phyloP scores from a whole-genome alignment of 805 yeast species.

The Candida vartiovaarae region DNA sequence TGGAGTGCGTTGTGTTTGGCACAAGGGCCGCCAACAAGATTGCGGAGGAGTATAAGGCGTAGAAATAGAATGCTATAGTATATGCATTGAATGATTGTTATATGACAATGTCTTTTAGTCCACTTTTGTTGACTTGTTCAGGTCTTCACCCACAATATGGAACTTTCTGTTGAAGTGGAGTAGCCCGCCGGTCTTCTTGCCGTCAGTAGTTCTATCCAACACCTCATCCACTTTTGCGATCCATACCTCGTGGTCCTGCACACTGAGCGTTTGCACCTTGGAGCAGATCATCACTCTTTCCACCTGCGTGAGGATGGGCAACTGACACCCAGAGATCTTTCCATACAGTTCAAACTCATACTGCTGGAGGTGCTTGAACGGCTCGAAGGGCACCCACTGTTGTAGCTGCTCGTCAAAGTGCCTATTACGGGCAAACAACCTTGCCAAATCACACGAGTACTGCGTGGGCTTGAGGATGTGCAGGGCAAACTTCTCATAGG shows the following conservation, averaged over 20 bases:
- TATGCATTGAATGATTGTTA: no score
- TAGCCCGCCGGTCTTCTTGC: constrained; percentile 51
- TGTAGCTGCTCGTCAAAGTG: constrained; percentile 27
- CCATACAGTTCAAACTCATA: constrained; percentile 30
- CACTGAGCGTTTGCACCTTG: constrained; percentile 41
- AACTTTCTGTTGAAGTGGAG: constrained; percentile 58
- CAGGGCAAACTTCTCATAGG: constrained; percentile 54
- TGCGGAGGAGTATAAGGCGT: background rate
- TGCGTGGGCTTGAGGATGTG: constrained; percentile 64
- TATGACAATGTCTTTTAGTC: background rate
- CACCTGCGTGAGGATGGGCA: constrained; percentile 50
- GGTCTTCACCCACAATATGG: constrained; percentile 38
- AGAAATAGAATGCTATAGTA: background rate
- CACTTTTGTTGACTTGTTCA: constrained; percentile 7
- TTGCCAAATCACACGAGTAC: constrained; percentile 51
- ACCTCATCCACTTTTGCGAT: constrained; percentile 69
- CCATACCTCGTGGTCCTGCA: constrained; percentile 90
- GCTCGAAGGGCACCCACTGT: constrained; percentile 26
- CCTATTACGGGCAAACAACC: constrained; percentile 54
- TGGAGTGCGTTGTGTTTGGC: constrained; percentile 41
- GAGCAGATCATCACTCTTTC: constrained; percentile 61
- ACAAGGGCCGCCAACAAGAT: constrained; percentile 36
- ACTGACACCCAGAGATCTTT: constrained; percentile 11
- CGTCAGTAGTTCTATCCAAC: constrained; percentile 24
- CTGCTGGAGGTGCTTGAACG: constrained; percentile 39